phyloP scores from a whole-genome alignment of 768 basidiomycete species.

The Hirschioporus abietinus region DNA sequence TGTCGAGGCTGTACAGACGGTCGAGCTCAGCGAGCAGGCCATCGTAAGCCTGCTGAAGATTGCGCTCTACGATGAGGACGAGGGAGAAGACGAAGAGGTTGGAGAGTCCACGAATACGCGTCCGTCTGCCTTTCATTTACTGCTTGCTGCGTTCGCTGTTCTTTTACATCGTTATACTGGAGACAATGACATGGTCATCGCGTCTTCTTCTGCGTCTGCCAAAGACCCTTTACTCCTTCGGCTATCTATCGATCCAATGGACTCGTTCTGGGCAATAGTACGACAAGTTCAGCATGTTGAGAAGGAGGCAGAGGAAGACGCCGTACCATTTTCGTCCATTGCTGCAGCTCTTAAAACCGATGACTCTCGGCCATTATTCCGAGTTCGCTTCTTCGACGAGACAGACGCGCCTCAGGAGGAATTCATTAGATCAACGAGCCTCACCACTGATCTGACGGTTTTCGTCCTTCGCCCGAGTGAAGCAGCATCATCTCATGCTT shows the following conservation, averaged over 20 bases:
- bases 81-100: conserved; percentile 45
- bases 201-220: conserved; percentile 72
- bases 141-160: conserved; percentile 88
- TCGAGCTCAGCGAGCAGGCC: conserved; percentile 68
- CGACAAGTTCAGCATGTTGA: conserved; percentile 81
- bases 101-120: conserved; percentile 29
- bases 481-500: conserved; percentile 58
- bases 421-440: conserved; percentile 73
- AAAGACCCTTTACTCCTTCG: conserved; percentile 81
- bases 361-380: conserved; percentile 68
- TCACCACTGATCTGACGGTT: conserved; percentile 90
- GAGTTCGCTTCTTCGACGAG: conserved; percentile 96
- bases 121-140: conserved; percentile 86
- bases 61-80: conserved; percentile 62
- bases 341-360: conserved; percentile 65
- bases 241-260: conserved; percentile 73
- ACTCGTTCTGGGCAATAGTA: conserved; percentile 87
- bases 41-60: conserved; percentile 79
- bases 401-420: conserved; percentile 68
- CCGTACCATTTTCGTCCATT: conserved; percentile 75
- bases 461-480: conserved; percentile 64
- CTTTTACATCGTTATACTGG: conserved; percentile 93
- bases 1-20: conserved; percentile 76
- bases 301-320: conserved; percentile 74
- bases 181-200: conserved; percentile 90